A percentile compares a stretch with the other conserved stretches of the same genome.
These are phyloP conservation scores for Phytophthora fragariaefolia DNA, from an alignment of 352 stramenopile genomes.

Conservation along the genomic window DNA sequence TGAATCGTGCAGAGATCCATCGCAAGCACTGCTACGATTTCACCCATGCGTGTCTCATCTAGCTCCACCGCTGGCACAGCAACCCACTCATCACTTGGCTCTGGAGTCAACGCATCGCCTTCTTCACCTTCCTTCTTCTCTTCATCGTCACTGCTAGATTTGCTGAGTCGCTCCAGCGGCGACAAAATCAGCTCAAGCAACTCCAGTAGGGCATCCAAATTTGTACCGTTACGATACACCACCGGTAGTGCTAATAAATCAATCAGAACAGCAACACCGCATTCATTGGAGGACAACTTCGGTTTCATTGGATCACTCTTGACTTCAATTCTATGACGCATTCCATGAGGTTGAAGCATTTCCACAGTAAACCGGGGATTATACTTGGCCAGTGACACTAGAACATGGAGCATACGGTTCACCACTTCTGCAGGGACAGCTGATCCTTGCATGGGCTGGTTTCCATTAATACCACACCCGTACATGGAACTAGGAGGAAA, in stretches of 20 bases:
- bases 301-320: slow-evolving; percentile 23
- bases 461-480: slow-evolving; percentile 52
- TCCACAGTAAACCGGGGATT: slow-evolving; percentile 92
- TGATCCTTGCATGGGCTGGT: slow-evolving; percentile 29
- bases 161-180: slow-evolving; percentile 82
- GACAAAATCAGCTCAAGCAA: slow-evolving; percentile 91
- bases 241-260: slow-evolving; percentile 89
- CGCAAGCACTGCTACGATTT: slow-evolving; percentile 74
- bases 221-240: slow-evolving; percentile 90
- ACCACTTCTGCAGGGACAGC: slow-evolving; percentile 87
- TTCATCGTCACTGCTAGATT: slow-evolving; percentile 52
- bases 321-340: slow-evolving; percentile 40
- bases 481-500: slow-evolving; percentile 71
- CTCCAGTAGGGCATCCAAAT: slow-evolving; percentile 93
- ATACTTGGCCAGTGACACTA: slow-evolving; percentile 91
- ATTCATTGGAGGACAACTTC: slow-evolving; percentile 33
- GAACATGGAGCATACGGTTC: slow-evolving; percentile 87
- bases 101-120: slow-evolving; percentile 12
- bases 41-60: slow-evolving; percentile 54
- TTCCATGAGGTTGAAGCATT: slow-evolving; percentile 77
- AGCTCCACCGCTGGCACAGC: slow-evolving; percentile 69
- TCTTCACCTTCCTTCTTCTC: slow-evolving; percentile 54
- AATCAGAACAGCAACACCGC: slow-evolving; percentile 75
- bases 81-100: slow-evolving; percentile 66
- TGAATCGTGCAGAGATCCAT: slow-evolving; percentile 81